Percentiles rank a stretch among this genome's conserved stretches.
Evolutionary conservation across 495 filamentous ascomycete species (phyloP).

Genomic region (Mycothermus thermophilus): DNA sequence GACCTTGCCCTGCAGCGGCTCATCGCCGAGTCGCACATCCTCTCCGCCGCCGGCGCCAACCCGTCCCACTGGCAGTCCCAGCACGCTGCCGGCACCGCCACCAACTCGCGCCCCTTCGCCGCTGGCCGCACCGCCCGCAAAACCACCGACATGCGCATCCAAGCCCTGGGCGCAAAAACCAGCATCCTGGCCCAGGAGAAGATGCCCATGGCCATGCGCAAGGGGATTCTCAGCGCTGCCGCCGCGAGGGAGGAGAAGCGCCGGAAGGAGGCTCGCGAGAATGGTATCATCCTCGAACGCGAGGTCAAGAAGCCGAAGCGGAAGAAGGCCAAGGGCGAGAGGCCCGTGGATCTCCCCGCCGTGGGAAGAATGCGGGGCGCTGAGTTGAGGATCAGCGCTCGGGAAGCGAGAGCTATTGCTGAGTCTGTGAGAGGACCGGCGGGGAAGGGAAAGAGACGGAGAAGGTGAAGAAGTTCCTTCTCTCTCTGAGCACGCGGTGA

Average conservation of each 20-base stretch:
- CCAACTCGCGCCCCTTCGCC: constrained; percentile 19
- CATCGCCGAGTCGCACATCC: constrained; percentile 81
- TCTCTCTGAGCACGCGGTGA: too few species aligned
- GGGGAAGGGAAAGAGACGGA: constrained; percentile 19
- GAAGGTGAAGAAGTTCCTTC: constrained; percentile 5
- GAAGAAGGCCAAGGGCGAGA: constrained; percentile 36
- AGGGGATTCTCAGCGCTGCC: constrained; percentile 59
- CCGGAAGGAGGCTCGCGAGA: constrained; percentile 68
- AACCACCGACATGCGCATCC: constrained; percentile 69
- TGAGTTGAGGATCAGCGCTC: constrained; percentile 62
- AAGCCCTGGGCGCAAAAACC: constrained; percentile 61
- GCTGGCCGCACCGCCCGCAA: constrained; percentile 43
- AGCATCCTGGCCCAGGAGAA: constrained; percentile 61
- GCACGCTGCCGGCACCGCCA: constrained; percentile 8
- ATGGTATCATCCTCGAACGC: constrained; percentile 79
- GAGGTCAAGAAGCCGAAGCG: constrained; percentile 22
- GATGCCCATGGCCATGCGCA: constrained; percentile 71
- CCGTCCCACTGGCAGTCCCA: constrained; percentile 25
- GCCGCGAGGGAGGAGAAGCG: constrained; percentile 52
- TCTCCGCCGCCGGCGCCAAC: constrained; percentile 51
- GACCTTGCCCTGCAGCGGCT: constrained; percentile 84
- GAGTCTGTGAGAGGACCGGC: constrained; percentile 15
- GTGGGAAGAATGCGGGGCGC: constrained; percentile 72
- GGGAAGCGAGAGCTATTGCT: constrained; percentile 59
- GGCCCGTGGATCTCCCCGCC: constrained; percentile 56